Evolutionary conservation across 1,284 basidiomycete species (phyloP), one percentile per base, ranked within the genome.

Genomic region (Polyporus tsugae): DNA sequence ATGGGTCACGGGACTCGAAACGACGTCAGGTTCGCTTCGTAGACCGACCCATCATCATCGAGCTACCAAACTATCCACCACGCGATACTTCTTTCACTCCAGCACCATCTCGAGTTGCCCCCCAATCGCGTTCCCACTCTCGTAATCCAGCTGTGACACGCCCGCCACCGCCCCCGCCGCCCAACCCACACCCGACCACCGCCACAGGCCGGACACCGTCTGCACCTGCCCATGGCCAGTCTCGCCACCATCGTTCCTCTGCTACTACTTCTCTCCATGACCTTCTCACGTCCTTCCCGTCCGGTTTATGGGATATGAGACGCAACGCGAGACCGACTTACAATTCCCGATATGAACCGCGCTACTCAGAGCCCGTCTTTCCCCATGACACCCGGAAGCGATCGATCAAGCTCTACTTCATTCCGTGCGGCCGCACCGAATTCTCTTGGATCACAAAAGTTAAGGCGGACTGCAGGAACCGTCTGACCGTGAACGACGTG

Each of bases 291-390:
- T 55, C 59, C 59, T 65, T 65, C 59, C 64, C 64, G 4, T 15
- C 46, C 19, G 49, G 36, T 19, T 49, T 65, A 2, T 65, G 64
- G 64, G 64, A 65, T 39, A 55, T 55, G 59, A 49, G 64, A 29
- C 64, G 59, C 17, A 60, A 33, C 39, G 64, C 64, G 7, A 61
- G 49, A n/a, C 64, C 64, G 6, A 13, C 36, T 2, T 65, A 61
- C 60, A 17, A 61, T 46, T 49, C 59, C 19, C 49, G n/a, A 13
- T 19, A 61, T 29, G 46, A 60, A 36, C 39, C 59, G 41, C 64
- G 52, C 64, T 65, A 55, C 49, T 42, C 46, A 29, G 64, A 65
- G n/a, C 64, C 60, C 17, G 60, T 55, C 25, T 65, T 61, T 49
- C 64, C 59, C 2, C 13, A 46, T 39, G n/a, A 53, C 49, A 49